Conservation (phyloP, 257 asterid species). For the Osmanthus fragrans region DNA sequence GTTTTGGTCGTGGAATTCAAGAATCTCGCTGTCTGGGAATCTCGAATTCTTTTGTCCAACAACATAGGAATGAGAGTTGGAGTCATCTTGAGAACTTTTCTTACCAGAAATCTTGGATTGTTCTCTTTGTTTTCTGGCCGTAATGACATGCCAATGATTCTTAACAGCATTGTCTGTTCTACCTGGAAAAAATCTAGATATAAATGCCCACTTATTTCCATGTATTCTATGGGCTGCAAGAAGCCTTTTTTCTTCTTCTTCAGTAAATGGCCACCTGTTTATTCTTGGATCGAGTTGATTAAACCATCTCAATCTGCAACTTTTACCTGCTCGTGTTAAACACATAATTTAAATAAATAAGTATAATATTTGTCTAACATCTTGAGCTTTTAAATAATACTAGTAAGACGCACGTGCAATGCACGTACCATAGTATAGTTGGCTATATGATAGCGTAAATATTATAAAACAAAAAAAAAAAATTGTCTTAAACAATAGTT, state of each 20-base stretch:
- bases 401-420: too few relatives aligned
- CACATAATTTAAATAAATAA: not conserved
- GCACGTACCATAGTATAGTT: too few relatives aligned
- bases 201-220: constrained; percentile 55
- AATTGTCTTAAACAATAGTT: too few relatives aligned
- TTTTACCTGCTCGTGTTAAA: constrained; percentile 35
- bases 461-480: too few relatives aligned
- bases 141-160: constrained; percentile 55
- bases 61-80: constrained; percentile 16
- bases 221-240: constrained; percentile 47
- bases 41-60: constrained; percentile 21
- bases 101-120: constrained; percentile 41
- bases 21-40: constrained; percentile 1
- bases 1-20: constrained; percentile 32
- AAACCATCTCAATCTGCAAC: constrained; percentile 57
- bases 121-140: constrained; percentile 54
- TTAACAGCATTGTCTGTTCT: constrained; percentile 55
- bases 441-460: too few relatives aligned
- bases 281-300: constrained; percentile 58
- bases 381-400: not conserved
- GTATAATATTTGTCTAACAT: not conserved
- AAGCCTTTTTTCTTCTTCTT: constrained; percentile 51
- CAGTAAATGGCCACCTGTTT: constrained; percentile 47
- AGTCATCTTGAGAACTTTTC: constrained; percentile 23
- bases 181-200: constrained; percentile 51